phyloP scores from a whole-genome alignment of 2,329 filamentous ascomycete genomes.

The Pestalotiopsis sp. region DNA sequence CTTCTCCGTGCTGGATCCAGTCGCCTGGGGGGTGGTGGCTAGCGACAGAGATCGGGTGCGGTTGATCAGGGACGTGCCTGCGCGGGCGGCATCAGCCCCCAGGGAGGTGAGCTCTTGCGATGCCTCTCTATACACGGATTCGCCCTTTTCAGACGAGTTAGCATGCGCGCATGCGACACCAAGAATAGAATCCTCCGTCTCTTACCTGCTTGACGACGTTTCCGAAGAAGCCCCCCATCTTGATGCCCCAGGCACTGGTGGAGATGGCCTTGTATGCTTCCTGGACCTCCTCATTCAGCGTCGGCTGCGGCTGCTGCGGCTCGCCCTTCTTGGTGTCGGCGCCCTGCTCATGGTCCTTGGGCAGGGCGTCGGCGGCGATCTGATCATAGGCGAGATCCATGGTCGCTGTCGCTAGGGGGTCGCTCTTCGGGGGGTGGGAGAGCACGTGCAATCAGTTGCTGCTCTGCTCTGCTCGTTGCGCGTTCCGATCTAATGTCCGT shows the following conservation, averaged over 20 bases:
- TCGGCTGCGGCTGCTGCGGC: constrained; percentile 39
- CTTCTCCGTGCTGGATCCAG: constrained; percentile 34
- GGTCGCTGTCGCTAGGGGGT: constrained; percentile 16
- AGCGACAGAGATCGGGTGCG: constrained; percentile 77
- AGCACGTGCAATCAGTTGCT: background rate
- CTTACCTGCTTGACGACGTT: constrained; percentile 89
- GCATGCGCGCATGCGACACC: background rate
- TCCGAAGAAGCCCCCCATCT: constrained; percentile 85
- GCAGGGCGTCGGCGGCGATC: constrained; percentile 81
- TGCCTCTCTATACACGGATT: constrained; percentile 81
- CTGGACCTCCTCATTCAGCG: constrained; percentile 86
- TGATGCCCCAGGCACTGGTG: constrained; percentile 86
- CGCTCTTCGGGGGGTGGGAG: background rate
- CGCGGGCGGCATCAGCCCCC: constrained; percentile 76
- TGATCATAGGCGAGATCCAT: constrained; percentile 99
- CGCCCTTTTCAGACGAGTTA: constrained; percentile 57
- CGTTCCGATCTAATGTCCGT: background rate
- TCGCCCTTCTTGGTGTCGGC: constrained; percentile 44
- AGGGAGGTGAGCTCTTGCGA: constrained; percentile 82
- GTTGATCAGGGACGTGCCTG: constrained; percentile 69
- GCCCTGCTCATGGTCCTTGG: constrained; percentile 58
- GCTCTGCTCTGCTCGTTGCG: background rate
- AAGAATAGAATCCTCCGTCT: background rate
- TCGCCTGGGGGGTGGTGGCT: constrained; percentile 41
- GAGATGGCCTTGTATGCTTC: constrained; percentile 95